Base-by-base conservation (phyloP, 352 stramenopile genomes). In the Phytophthora capsici region DNA sequence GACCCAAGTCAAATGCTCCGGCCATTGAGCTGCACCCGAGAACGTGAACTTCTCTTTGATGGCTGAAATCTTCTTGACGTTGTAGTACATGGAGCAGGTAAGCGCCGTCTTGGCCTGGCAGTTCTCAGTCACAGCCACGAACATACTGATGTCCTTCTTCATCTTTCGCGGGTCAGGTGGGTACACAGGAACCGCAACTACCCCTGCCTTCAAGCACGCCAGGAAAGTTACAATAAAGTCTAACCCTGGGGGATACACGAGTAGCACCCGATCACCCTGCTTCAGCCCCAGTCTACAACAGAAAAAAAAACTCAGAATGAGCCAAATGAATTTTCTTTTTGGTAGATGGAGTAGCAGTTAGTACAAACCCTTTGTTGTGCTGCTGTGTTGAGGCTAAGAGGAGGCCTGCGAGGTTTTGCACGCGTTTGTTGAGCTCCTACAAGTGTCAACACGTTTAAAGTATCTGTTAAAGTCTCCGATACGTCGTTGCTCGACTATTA, bases 181-280 rank as follows among this genome's bases (percentile, higher is more conserved):
- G 53, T 93, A 95, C 44, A 96, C 89, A 0, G 97, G 97, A 3
- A 99, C 97, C 0, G 96, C 95, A 6, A 99, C 88, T 16, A 99
- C 73, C 28, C 93, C 92, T 13, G 90, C 90, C 17, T 90, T 92
- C 20, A 99, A 66, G 72, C 97, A 99, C 1, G 94, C 96, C 12
- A 99, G 63, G 64, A 99, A 99, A 2, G 95, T 83, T 23, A 99
- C 77, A 25, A 99, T 98, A 63, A 99, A 99, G 51, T 99, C 94
- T 9, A 99, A 81, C 0, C 89, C 97, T 8, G 98, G 98, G 25
- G 97, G 95, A 68, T 99, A 99, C 25, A 99, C 96, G 20, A 99
- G 83, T 34, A 99, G 70, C 17, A 98, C 92, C 32, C 83, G 86
- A 41, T 96, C 85, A 9, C 87, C 93, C 19, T 73, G 60, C 43